Conservation (phyloP, 345 rosid genomes). For the Gossypium ekmanianum region DNA sequence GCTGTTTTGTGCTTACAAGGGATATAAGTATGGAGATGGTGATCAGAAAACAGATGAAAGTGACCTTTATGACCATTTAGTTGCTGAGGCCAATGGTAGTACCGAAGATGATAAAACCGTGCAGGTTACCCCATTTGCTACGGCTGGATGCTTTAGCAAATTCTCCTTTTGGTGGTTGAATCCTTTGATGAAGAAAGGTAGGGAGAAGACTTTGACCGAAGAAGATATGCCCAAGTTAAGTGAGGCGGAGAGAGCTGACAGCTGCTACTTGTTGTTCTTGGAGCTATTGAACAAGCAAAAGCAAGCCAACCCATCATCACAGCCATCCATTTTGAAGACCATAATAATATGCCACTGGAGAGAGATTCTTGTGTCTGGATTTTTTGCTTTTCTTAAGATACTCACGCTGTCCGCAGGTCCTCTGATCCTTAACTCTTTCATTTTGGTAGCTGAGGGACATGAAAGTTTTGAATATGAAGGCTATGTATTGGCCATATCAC, state of each 20-base stretch:
- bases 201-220: conserved; percentile 60
- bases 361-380: conserved; percentile 70
- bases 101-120: conserved; percentile 26
- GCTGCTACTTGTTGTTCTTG: conserved; percentile 54
- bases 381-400: conserved; percentile 76
- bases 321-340: conserved; percentile 55
- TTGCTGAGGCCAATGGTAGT: conserved; percentile 27
- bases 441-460: conserved; percentile 82
- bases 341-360: conserved; percentile 56
- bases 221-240: conserved; percentile 65
- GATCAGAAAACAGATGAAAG: conserved; percentile 21
- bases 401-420: conserved; percentile 81
- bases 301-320: conserved; percentile 32
- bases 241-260: conserved; percentile 60
- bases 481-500: conserved; percentile 50
- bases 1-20: conserved; percentile 50
- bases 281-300: conserved; percentile 53
- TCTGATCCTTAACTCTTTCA: conserved; percentile 77
- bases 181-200: conserved; percentile 65
- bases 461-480: conserved; percentile 67
- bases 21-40: conserved; percentile 24
- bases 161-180: conserved; percentile 93
- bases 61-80: conserved; percentile 56
- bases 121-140: conserved; percentile 44
- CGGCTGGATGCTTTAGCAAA: conserved; percentile 59